Evolutionary conservation across 225 moss, liverwort and hornwort genomes (phyloP), one percentile per base, ranked within the genome.

Genomic region (Marchantia paleacea): DNA sequence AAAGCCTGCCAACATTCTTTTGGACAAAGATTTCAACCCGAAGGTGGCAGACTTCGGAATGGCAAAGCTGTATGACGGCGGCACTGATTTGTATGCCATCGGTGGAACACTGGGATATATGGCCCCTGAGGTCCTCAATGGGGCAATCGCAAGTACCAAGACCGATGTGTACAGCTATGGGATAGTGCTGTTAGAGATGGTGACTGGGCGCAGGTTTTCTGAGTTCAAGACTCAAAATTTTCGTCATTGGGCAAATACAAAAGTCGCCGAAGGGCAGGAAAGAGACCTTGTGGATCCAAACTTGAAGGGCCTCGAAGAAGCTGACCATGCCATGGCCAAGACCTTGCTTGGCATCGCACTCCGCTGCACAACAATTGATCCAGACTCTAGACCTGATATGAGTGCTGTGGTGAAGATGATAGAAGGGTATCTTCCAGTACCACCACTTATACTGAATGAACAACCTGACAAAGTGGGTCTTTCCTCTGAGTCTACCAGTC

Each of bases 151-250:
- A 10, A 81, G 77, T 52, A 74, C 81, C 18, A 86, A 28, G 62
- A 68, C 81, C 7, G 86, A 86, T 79, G 86, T 86, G 18, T 86
- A 74, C 70, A 78, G 80, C 81, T 86, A 83, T 48, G 86, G 86
- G 30, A 81, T 86, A 68, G 86, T 86, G 10, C 28, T 86, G 67
- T 29, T 86, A 69, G 86, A 83, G 61, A 81, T 86, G 83, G 83
- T 86, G 53, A 83, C 67, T 19, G 86, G 86, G 53, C 72, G 81
- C 25, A 83, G 66, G 20, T 78, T 53, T 12, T 64, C 50, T 7
- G 86, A 86, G 4, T 73, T 58, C 14, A 58, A 60, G 18, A 48
- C 62, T 29, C 62, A 28, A 53, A 63, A n/a, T 69, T 62, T 83
- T 39, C 86, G 77, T 0, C 10, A 53, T 10, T 86, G 86, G 86